Conservation (phyloP, 148 eudicot species). For the Rhododendron molle region DNA sequence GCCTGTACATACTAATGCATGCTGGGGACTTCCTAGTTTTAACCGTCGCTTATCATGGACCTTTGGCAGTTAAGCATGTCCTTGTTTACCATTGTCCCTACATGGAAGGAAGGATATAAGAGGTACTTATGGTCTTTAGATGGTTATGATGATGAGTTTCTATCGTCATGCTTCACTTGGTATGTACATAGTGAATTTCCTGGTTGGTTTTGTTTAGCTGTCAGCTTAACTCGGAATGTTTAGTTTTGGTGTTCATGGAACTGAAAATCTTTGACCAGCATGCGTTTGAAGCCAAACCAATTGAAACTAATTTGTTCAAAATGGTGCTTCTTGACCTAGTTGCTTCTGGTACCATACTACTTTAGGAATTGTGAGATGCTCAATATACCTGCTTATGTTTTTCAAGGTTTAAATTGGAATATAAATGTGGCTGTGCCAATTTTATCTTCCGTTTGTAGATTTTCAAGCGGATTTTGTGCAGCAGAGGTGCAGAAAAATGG, state of each 20-base stretch:
- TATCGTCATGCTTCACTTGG: not conserved
- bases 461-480: not conserved
- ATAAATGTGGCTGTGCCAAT: not conserved
- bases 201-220: not conserved
- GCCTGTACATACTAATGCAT: not conserved
- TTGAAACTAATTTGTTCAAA: not conserved
- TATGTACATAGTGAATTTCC: not conserved
- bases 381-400: not conserved
- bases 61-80: not conserved
- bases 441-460: not conserved
- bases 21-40: not conserved
- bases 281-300: not conserved
- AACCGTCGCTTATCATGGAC: not conserved
- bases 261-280: not conserved
- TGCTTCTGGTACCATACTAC: not conserved
- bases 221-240: not conserved
- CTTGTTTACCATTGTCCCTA: not conserved
- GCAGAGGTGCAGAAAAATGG: not conserved
- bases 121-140: not conserved
- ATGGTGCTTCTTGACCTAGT: not conserved
- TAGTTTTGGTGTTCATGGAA: not conserved
- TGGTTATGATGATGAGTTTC: not conserved
- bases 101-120: not conserved
- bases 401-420: not conserved
- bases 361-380: not conserved